Evolutionary conservation across 2,329 filamentous ascomycete genomes (phyloP), one percentile per base, ranked within the genome.

Genomic region (Cercospora janseana): DNA sequence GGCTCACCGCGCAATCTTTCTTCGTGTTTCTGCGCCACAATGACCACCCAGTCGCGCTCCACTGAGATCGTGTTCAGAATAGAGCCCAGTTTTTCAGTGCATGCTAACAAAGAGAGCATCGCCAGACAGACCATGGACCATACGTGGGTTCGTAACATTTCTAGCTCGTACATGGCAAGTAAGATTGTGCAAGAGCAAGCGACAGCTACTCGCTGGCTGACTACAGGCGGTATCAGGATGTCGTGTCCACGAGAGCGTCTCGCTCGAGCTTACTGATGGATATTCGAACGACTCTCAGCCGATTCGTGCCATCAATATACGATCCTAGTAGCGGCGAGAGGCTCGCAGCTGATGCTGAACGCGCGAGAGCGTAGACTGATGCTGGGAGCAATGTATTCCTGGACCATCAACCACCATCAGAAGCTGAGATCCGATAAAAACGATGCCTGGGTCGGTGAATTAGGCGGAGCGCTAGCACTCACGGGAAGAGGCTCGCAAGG

Each of bases 31-130:
- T 72, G 69, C 1, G 77, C 72, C 6, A 80, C 70, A 0, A 81
- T 74, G 3, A 81, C 71, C 29, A 81, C 76, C 61, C 66, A 56
- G 59, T 90, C 86, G 60, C 82, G 73, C 65, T 89, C 86, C 0
- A 90, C 76, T 0, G 86, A 74, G 1, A 89, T 79, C 0, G 80
- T 73, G 63, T 88, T 89, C 64, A 81, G 75, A 4, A 83, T 75
- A 1, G 82, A 75, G 10, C 74, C 75, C 6, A 88, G 66, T 64
- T 89, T 90, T 67, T 90, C 87, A 1, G 84, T 61, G 49, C 85
- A 86, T 0, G 83, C 83, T 35, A 88, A 68, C 0, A 79, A 13
- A 0, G 78, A 73, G n/a, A 72, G 63, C 2, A 63, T 23, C 2
- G 59, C 57, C 51, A 75, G 63, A 50, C 68, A 37, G 41, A 54